These are phyloP conservation scores for Colletotrichum sp. DNA, from an alignment of 2,329 filamentous ascomycete genomes.

Conservation along the genomic window DNA sequence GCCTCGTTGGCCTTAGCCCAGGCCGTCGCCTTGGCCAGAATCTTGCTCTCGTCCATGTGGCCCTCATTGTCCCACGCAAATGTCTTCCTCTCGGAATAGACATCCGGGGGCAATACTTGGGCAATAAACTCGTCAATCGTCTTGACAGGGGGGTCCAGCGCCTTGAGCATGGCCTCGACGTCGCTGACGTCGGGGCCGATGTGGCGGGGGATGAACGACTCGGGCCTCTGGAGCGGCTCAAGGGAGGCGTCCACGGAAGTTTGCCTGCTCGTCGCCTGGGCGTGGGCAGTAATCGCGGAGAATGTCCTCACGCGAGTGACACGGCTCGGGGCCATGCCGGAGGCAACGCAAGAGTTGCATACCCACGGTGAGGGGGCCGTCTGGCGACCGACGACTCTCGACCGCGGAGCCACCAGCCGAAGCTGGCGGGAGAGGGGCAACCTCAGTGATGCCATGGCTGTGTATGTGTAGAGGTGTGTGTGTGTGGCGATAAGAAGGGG, in stretches of 20 bases:
- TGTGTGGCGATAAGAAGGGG: not conserved
- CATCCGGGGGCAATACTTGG: constrained; percentile 81
- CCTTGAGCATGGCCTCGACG: constrained; percentile 78
- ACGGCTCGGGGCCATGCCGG: not conserved
- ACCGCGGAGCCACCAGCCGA: constrained; percentile 17
- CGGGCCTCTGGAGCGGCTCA: constrained; percentile 38
- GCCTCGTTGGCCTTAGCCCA: constrained; percentile 41
- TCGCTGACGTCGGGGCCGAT: constrained; percentile 80
- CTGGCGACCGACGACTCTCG: constrained; percentile 15
- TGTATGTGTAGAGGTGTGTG: not conserved
- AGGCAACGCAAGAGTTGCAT: constrained; percentile 12
- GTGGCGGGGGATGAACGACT: constrained; percentile 80
- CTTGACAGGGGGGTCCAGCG: constrained; percentile 73
- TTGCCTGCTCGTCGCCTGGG: constrained; percentile 9
- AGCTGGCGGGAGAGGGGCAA: constrained; percentile 21
- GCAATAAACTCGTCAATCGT: constrained; percentile 82
- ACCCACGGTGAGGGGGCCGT: constrained; percentile 11
- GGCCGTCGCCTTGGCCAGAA: constrained; percentile 47
- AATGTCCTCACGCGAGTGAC: constrained; percentile 11
- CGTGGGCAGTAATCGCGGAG: constrained; percentile 1
- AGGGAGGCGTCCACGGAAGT: constrained; percentile 16
- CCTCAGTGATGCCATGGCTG: constrained; percentile 20
- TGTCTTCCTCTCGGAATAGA: constrained; percentile 71
- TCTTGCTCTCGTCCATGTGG: constrained; percentile 62
- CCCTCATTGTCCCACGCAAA: constrained; percentile 55